Evolutionary conservation across 495 filamentous ascomycete species (phyloP).

Genomic region (Penicillium waksmanii): DNA sequence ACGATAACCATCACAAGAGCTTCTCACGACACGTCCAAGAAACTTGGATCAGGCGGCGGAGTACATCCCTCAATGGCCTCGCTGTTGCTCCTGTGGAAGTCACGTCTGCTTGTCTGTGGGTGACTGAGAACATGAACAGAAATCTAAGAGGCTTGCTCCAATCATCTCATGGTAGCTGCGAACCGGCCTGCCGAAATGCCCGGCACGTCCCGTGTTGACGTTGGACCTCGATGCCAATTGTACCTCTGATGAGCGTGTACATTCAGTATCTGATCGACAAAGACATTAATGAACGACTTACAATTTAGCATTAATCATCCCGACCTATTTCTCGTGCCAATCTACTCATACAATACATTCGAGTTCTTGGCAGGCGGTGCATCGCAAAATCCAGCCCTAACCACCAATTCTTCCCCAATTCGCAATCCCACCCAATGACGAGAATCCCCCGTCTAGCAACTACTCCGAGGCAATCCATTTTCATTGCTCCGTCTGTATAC

Average conservation of each 20-base stretch:
- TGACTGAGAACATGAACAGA: slow-evolving; percentile 56
- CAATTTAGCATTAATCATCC: neutral
- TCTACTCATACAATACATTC: too few relatives aligned
- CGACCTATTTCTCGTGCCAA: too few relatives aligned
- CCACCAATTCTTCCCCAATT: too few relatives aligned
- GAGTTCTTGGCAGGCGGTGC: too few relatives aligned
- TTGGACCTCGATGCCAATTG: neutral
- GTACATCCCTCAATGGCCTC: slow-evolving; percentile 35
- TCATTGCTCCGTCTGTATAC: slow-evolving; percentile 39
- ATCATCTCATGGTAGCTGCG: neutral
- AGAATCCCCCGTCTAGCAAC: slow-evolving; percentile 24
- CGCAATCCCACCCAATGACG: slow-evolving; percentile 33
- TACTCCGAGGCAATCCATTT: slow-evolving; percentile 35
- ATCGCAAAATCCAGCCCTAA: too few relatives aligned
- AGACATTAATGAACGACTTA: neutral
- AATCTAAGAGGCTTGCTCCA: slow-evolving; percentile 41
- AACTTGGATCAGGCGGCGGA: slow-evolving; percentile 30
- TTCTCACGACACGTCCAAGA: slow-evolving; percentile 42
- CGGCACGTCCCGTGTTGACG: neutral
- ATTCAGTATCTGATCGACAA: neutral
- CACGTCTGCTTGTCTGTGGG: slow-evolving; percentile 29
- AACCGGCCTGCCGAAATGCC: neutral
- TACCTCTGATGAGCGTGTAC: neutral
- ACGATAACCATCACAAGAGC: slow-evolving; percentile 43
- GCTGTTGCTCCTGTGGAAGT: slow-evolving; percentile 38